Evolutionary conservation across 768 basidiomycete species (phyloP), one percentile per base, ranked within the genome.

Genomic region (Cystofilobasidium macerans): DNA sequence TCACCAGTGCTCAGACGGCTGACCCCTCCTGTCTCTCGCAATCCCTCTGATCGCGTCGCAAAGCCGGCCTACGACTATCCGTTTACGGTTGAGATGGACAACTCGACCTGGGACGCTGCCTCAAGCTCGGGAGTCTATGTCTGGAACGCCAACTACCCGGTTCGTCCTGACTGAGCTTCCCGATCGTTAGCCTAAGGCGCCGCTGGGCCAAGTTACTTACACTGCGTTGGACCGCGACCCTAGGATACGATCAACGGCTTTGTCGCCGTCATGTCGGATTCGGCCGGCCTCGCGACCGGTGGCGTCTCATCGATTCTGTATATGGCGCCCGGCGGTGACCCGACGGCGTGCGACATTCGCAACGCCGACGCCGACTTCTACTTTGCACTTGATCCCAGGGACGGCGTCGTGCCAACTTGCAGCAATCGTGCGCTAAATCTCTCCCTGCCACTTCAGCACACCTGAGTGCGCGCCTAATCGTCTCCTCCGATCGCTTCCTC

Each of bases 261-360:
- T 33, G 59, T 66, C 20, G 65, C 65, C 22, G 65, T 66, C 43
- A 66, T 66, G 65, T 53, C 47, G 28, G 65, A 66, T 48, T 16
- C 48, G 4, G 38, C 59, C 22, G 65, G 65, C 12, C 57, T 66
- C 32, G 65, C 65, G 57, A 66, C 65, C 11, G 65, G 65, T n/a
- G 65, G 65, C 38, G 65, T 66, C n/a, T 66, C 65, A 11, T n/a
- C 38, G 48, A 61, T 61, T 59, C 61, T 66, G 65, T 58, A 26
- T 28, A 32, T 66, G 1, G 28, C 36, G 5, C 20, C 33, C 26
- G 42, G 40, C 38, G n/a, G 63, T 32, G 48, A 24, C 33, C 32
- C 26, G 56, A 22, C 11, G 12, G 18, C 33, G 7, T 66, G 65
- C 42, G 22, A 33, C 1, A 43, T 54, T 24, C 28, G 65, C 30